Percentiles rank a stretch among this genome's conserved stretches.
phyloP scores from a whole-genome alignment of 2,329 filamentous ascomycete species.

The Dactylellina haptotyla region DNA sequence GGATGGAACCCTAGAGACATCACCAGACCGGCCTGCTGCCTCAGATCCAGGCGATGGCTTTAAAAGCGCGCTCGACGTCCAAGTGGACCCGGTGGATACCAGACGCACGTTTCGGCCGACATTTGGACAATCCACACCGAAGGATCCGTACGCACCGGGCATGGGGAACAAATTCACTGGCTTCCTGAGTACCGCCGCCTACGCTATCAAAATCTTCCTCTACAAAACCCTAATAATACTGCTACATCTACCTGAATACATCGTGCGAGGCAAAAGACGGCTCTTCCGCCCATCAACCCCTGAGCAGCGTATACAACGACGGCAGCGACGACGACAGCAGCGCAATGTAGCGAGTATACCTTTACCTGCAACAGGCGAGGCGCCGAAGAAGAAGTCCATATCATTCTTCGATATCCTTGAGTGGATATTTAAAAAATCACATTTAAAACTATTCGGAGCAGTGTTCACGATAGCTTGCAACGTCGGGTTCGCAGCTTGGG shows the following conservation, averaged over 20 bases:
- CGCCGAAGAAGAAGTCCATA: neutral
- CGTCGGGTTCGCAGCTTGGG: conserved; percentile 28
- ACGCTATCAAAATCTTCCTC: neutral
- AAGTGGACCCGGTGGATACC: neutral
- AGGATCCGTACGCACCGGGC: conserved; percentile 19
- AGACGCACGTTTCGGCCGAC: neutral
- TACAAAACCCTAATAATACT: conserved; percentile 1
- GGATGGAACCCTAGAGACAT: neutral
- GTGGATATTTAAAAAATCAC: neutral
- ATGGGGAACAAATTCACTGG: conserved; percentile 2
- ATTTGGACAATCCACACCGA: neutral
- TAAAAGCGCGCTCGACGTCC: neutral
- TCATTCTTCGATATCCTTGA: neutral
- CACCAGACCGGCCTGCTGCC: neutral
- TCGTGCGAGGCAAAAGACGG: conserved; percentile 14
- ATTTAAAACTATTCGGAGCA: neutral
- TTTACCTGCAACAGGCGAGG: neutral
- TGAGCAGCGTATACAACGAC: conserved; percentile 9
- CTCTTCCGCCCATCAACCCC: too few species aligned
- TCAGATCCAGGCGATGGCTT: neutral
- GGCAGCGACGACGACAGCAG: too few species aligned
- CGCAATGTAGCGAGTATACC: neutral
- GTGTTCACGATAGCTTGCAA: conserved; percentile 26
- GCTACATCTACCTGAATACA: conserved; percentile 34
- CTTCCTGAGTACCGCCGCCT: neutral